phyloP scores from a whole-genome alignment of 2,329 filamentous ascomycete species.

The Aspergillus phoenicis region DNA sequence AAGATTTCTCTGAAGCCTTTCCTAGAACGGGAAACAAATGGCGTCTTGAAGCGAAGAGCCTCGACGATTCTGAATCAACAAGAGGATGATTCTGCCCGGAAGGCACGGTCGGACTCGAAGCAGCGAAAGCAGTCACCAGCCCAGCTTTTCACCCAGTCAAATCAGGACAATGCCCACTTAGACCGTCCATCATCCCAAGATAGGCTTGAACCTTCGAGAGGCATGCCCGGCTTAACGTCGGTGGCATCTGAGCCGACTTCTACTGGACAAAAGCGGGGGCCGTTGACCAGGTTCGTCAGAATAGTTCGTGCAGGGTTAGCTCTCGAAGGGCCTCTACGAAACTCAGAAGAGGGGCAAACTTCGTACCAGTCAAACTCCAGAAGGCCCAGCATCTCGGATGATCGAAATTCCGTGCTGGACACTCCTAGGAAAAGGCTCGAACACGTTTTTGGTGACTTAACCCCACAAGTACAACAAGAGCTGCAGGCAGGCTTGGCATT shows the following conservation, averaged over 20 bases:
- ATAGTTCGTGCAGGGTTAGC: conserved; percentile 43
- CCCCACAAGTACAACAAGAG: conserved; percentile 41
- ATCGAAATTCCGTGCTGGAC: conserved; percentile 22
- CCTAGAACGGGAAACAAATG: conserved; percentile 31
- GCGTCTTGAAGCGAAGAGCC: conserved; percentile 31
- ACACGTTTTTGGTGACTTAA: conserved; percentile 41
- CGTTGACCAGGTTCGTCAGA: conserved; percentile 33
- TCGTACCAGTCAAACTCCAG: conserved; percentile 8
- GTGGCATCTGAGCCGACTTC: conserved; percentile 12
- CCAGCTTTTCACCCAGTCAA: neutral
- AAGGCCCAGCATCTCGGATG: conserved; percentile 7
- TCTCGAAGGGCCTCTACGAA: conserved; percentile 38
- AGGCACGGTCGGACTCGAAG: conserved; percentile 11
- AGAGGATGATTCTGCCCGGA: conserved; percentile 19
- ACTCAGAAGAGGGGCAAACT: conserved; percentile 11
- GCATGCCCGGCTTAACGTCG: conserved; percentile 18
- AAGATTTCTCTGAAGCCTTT: conserved; percentile 33
- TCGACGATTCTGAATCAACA: conserved; percentile 21
- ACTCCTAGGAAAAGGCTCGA: conserved; percentile 36
- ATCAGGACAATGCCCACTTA: neutral
- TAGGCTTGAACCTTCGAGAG: conserved; percentile 10
- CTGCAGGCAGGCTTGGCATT: conserved; percentile 46
- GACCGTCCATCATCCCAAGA: conserved; percentile 1
- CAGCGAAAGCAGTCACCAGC: neutral
- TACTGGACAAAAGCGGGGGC: conserved; percentile 19